Evolutionary conservation across 345 rosid genomes (phyloP).

Genomic region (Erucastrum elatum): DNA sequence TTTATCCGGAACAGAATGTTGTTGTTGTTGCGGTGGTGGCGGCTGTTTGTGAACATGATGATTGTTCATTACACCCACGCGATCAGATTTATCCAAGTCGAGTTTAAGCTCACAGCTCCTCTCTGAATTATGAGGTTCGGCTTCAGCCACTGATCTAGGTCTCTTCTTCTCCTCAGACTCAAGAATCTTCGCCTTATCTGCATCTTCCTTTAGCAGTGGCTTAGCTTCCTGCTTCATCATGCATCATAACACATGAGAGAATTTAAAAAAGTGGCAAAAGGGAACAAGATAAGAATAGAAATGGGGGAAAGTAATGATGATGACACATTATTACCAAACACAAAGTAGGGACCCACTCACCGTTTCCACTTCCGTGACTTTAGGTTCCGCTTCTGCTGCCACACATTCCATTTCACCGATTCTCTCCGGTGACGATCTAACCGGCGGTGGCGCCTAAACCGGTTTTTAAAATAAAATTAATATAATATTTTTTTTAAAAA

Average conservation of each 20-base stretch:
- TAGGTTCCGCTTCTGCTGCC: constrained; percentile 38
- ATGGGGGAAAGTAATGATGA: constrained; percentile 11
- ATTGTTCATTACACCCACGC: constrained; percentile 33
- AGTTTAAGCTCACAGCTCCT: constrained; percentile 66
- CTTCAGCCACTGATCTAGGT: constrained; percentile 40
- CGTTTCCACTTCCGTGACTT: constrained; percentile 53
- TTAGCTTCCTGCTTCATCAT: constrained; percentile 52
- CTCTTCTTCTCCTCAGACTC: constrained; percentile 52
- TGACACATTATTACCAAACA: constrained; percentile 30
- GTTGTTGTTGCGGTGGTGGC: constrained; percentile 33
- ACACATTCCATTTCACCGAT: constrained; percentile 60
- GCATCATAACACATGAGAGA: constrained; percentile 8
- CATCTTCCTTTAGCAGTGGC: constrained; percentile 50
- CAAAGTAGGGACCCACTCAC: constrained; percentile 58
- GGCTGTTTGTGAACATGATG: constrained; percentile 54
- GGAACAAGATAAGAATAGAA: constrained; percentile 18
- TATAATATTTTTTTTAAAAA: not conserved
- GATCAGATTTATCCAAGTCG: constrained; percentile 77
- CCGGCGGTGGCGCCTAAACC: constrained; percentile 80
- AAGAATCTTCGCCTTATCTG: constrained; percentile 35
- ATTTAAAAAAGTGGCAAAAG: not conserved
- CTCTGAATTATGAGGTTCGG: constrained; percentile 61
- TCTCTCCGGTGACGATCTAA: constrained; percentile 79
- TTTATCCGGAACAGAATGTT: constrained; percentile 52
- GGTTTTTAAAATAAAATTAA: not conserved